Percentiles rank a stretch among this genome's conserved stretches.
Evolutionary conservation across 2,329 filamentous ascomycete species (phyloP).

Genomic region (Colletotrichum tabaci): DNA sequence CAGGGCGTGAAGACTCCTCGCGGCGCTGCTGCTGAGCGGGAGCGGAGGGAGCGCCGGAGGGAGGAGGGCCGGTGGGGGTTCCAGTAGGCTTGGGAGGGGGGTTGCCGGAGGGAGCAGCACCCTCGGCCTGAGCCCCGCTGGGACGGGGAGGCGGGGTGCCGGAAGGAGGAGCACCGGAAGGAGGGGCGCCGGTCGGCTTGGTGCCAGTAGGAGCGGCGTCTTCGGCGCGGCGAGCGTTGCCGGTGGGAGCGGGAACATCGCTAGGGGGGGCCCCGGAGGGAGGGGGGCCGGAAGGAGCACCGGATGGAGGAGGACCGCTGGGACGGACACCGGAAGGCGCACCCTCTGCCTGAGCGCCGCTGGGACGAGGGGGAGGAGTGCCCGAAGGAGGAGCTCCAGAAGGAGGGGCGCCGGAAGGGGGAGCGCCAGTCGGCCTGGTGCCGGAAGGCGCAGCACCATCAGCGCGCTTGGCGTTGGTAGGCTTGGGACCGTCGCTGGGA

Average conservation of each 20-base stretch:
- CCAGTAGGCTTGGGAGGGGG: slow-evolving; percentile 9
- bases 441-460: slow-evolving; percentile 16
- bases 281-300: slow-evolving; percentile 6
- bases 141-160: slow-evolving; percentile 13
- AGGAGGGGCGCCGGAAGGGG: slow-evolving; percentile 13
- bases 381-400: slow-evolving; percentile 22
- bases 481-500: not conserved
- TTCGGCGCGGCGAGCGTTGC: slow-evolving; percentile 2
- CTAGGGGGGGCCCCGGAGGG: slow-evolving; percentile 15
- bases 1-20: not conserved
- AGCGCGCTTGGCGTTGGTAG: not conserved
- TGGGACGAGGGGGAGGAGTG: slow-evolving; percentile 4
- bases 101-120: slow-evolving; percentile 3
- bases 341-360: not conserved
- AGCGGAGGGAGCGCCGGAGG: not conserved
- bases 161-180: slow-evolving; percentile 18
- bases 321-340: slow-evolving; percentile 10
- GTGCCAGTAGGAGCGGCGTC: slow-evolving; percentile 14
- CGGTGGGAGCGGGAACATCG: not conserved
- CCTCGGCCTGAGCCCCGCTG: not conserved
- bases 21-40: slow-evolving; percentile 9
- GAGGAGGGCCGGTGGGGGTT: slow-evolving; percentile 13
- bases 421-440: not conserved
- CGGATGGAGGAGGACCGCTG: slow-evolving; percentile 9
- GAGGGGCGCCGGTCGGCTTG: slow-evolving; percentile 5